Base-by-base conservation (phyloP, 1,284 basidiomycete species). In the Sanguinoderma infundibulare region DNA sequence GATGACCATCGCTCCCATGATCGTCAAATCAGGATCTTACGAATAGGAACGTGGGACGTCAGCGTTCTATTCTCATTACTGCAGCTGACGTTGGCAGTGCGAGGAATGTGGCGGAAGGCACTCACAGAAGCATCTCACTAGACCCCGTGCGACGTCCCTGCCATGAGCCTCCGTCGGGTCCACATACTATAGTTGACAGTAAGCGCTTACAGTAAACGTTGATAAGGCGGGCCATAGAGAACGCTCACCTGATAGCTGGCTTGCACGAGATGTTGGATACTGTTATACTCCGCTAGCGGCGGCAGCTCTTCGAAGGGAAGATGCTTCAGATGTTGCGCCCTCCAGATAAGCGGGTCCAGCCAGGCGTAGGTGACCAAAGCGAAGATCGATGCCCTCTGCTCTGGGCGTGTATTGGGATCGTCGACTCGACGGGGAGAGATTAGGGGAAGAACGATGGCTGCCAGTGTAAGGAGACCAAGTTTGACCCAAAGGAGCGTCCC, bases 311-410 rank as follows among this genome's bases (percentile, higher is more conserved):
- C 69, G 38, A 64, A 63, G 5, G 61, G 39, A 8, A 74, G 61
- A 39, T 69, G 64, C 12, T 50, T 15, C 28, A 59, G 40, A 30
- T 53, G 60, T 28, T 64, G 61, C 1, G 70, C 71, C n/a, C 53
- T 56, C 53, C 60, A 63, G 50, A 76, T 66, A 50, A 71, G 47
- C 12, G 67, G 63, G 55, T 74, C 69, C 12, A 90, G 74, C 76
- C 85, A 91, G 38, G 79, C 76, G 73, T 81, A 91, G 42, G 82
- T 79, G 15, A 81, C 42, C 59, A 86, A 75, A 5, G 82, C 87
- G n/a, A 87, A 65, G 52, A 83, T 75, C 0, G 87, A 83, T 0
- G 87, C 82, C 0, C 84, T 87, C 69, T 90, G 87, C 67, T 91
- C 89, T 6, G 86, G 84, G 72, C 85, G 87, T 15, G 81, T 79